phyloP scores from a whole-genome alignment of 257 asterid genomes.

The Apocynum venetum region DNA sequence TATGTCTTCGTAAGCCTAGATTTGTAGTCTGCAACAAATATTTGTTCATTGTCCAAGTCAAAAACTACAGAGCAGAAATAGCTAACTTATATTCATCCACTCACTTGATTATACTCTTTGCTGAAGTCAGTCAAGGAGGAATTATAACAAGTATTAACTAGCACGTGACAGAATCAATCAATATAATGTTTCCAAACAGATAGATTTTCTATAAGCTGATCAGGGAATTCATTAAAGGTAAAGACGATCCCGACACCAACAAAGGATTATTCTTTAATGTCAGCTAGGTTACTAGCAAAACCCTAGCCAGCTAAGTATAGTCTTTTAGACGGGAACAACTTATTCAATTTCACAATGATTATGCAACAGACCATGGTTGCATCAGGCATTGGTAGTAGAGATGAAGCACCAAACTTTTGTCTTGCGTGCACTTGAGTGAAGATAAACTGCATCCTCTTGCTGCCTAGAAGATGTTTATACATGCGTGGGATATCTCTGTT shows the following conservation, averaged over 20 bases:
- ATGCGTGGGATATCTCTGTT: not conserved
- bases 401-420: too few species aligned
- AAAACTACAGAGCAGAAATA: not conserved
- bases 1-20: not conserved
- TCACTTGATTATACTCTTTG: not conserved
- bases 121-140: not conserved
- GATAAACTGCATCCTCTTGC: too few species aligned
- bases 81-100: not conserved
- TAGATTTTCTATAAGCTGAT: not conserved
- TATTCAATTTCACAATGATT: not conserved
- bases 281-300: not conserved
- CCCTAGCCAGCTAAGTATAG: too few species aligned
- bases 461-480: not conserved
- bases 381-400: too few species aligned
- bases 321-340: not conserved
- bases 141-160: not conserved
- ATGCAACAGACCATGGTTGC: too few species aligned
- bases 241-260: not conserved
- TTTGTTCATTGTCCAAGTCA: not conserved
- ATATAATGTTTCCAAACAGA: not conserved
- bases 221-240: not conserved
- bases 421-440: too few species aligned
- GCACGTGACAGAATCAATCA: not conserved
- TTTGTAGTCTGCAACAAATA: not conserved
- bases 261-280: not conserved